phyloP scores from a whole-genome alignment of 2,329 filamentous ascomycete species.

The Orbilia quercus region DNA sequence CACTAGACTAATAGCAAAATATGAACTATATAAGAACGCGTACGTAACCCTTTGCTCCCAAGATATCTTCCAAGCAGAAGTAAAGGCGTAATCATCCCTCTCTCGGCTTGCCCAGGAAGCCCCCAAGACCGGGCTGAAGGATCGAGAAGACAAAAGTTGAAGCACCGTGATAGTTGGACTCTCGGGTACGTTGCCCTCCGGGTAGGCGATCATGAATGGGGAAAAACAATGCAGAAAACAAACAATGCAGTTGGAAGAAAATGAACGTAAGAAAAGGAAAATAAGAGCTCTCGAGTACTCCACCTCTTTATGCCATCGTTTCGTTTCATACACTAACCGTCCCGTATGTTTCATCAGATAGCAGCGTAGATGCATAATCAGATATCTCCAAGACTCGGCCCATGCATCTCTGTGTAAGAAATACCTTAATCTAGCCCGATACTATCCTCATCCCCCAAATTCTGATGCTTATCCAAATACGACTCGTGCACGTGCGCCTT shows the following conservation, averaged over 20 bases:
- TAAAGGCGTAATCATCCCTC: constrained; percentile 28
- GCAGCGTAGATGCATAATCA: too few relatives aligned
- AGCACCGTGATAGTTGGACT: neutral
- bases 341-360: constrained; percentile 5
- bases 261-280: neutral
- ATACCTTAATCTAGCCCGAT: too few relatives aligned
- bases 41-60: too few relatives aligned
- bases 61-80: too few relatives aligned
- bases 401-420: too few relatives aligned
- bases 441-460: constrained; percentile 48
- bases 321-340: neutral
- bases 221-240: constrained; percentile 4
- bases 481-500: constrained; percentile 43
- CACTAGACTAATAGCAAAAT: constrained; percentile 21
- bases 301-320: neutral
- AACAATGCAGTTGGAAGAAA: constrained; percentile 8
- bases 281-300: constrained; percentile 10
- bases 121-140: constrained; percentile 3
- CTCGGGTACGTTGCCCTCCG: constrained; percentile 32
- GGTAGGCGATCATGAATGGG: constrained; percentile 20
- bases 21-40: constrained; percentile 20
- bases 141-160: constrained; percentile 5
- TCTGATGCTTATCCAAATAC: constrained; percentile 48
- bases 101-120: constrained; percentile 22
- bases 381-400: too few relatives aligned